Conservation (phyloP, 768 basidiomycete species). For the Kwoniella botswanensis region DNA sequence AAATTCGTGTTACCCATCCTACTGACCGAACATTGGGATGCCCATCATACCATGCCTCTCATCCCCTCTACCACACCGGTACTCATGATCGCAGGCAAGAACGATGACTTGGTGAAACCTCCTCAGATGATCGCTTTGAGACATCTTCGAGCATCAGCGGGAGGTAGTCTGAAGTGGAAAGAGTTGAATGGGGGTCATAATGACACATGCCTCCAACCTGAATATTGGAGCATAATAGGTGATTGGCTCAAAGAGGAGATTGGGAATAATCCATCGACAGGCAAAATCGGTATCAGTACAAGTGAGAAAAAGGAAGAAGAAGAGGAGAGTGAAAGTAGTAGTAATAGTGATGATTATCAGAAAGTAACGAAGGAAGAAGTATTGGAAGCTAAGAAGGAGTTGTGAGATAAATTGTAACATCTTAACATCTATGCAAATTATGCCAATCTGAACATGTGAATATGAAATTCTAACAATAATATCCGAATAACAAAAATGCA, state of each 20-base stretch:
- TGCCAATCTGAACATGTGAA: too few species aligned
- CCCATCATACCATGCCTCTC: constrained; percentile 66
- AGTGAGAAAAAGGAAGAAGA: constrained; percentile 7
- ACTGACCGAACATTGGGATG: constrained; percentile 78
- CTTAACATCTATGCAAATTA: too few species aligned
- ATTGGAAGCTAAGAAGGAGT: constrained; percentile 21
- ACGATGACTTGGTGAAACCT: constrained; percentile 75
- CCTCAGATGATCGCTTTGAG: constrained; percentile 68
- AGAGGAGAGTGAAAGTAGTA: constrained; percentile 4
- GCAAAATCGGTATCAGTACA: background rate
- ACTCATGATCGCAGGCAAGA: constrained; percentile 76
- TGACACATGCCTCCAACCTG: constrained; percentile 59
- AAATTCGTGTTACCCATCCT: constrained; percentile 76
- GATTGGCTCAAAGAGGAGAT: constrained; percentile 55
- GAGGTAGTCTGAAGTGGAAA: constrained; percentile 53
- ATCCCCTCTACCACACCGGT: constrained; percentile 64
- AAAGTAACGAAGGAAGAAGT: constrained; percentile 18
- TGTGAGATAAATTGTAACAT: too few species aligned
- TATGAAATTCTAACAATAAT: too few species aligned
- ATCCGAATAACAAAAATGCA: too few species aligned
- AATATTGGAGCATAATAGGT: constrained; percentile 58
- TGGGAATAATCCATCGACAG: background rate
- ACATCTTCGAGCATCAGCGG: constrained; percentile 36
- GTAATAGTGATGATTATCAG: constrained; percentile 16
- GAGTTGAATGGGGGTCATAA: constrained; percentile 60